phyloP scores from a whole-genome alignment of 345 rosid species.

The Linum usitatissimum region DNA sequence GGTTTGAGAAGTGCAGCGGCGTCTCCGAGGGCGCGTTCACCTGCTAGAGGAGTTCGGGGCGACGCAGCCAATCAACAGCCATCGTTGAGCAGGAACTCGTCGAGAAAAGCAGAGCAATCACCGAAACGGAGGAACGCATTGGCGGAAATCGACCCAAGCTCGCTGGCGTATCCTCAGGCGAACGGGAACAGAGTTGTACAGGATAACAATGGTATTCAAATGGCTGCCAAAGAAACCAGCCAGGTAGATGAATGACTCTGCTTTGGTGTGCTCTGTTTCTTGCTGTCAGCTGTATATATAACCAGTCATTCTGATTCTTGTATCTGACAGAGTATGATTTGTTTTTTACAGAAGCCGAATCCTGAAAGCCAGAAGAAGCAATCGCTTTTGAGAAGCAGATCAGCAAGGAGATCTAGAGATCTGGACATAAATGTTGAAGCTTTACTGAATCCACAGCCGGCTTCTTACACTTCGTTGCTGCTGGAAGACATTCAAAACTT shows the following conservation, averaged over 20 bases:
- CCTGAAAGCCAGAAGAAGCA: conserved; percentile 30
- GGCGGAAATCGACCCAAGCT: conserved; percentile 55
- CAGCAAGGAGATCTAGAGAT: conserved; percentile 63
- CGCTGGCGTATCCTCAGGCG: conserved; percentile 32
- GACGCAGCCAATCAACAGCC: conserved; percentile 35
- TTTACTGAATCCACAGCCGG: conserved; percentile 28
- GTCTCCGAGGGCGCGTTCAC: no score
- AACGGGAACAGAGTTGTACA: conserved; percentile 17
- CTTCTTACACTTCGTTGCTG: conserved; percentile 55
- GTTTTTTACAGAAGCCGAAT: background rate
- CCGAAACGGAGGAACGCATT: conserved; percentile 67
- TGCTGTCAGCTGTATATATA: background rate
- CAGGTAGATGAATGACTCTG: conserved; percentile 19
- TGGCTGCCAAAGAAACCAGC: conserved; percentile 25
- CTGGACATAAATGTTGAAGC: conserved; percentile 56
- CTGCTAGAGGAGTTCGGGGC: conserved; percentile 30
- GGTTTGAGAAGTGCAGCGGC: no score
- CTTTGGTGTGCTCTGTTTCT: background rate
- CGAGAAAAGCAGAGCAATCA: conserved; percentile 75
- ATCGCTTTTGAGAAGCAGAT: conserved; percentile 51
- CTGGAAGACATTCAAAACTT: conserved; percentile 92
- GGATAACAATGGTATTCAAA: conserved; percentile 16
- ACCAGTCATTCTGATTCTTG: background rate
- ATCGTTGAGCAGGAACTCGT: conserved; percentile 53
- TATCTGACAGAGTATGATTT: background rate